A percentile compares a stretch with the other conserved stretches of the same genome.
These are phyloP conservation scores for Albugo candida DNA, from an alignment of 352 stramenopile genomes.

Conservation along the genomic window DNA sequence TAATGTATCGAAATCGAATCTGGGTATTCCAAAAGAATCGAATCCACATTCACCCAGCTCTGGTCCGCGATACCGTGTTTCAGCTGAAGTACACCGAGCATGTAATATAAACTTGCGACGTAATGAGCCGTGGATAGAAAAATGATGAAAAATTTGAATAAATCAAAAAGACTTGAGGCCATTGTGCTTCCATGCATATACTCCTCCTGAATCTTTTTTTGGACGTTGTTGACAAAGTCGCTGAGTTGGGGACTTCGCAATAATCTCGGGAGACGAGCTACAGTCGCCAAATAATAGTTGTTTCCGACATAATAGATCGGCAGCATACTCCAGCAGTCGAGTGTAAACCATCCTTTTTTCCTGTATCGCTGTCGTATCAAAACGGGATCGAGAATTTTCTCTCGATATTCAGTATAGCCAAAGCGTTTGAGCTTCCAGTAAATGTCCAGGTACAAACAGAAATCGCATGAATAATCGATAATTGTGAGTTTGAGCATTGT, in stretches of 20 bases:
- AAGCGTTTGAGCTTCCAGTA: conserved; percentile 21
- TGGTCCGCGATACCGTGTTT: conserved; percentile 12
- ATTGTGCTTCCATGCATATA: conserved; percentile 21
- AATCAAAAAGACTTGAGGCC: conserved; percentile 23
- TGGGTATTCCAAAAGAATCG: conserved; percentile 29
- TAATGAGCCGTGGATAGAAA: conserved; percentile 36
- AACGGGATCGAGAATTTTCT: conserved; percentile 17
- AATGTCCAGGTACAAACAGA: conserved; percentile 18
- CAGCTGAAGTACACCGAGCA: conserved; percentile 21
- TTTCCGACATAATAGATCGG: conserved; percentile 14
- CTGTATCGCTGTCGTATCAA: conserved; percentile 17
- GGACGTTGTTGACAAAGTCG: conserved; percentile 17
- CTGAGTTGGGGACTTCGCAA: conserved; percentile 22
- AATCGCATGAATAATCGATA: conserved; percentile 20
- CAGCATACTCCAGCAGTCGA: conserved; percentile 14
- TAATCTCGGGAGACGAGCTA: conserved; percentile 19
- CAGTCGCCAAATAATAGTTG: conserved; percentile 16
- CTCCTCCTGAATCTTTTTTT: conserved; percentile 28
- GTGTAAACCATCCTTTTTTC: conserved; percentile 9
- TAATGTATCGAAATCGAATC: conserved; percentile 31
- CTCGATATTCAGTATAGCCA: conserved; percentile 19
- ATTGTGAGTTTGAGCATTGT: conserved; percentile 16
- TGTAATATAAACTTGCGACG: conserved; percentile 25
- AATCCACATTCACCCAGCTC: conserved; percentile 39
- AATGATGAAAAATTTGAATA: conserved; percentile 34